phyloP scores from a whole-genome alignment of 2,329 filamentous ascomycete genomes.

The Ophiocordyceps robertsii region DNA sequence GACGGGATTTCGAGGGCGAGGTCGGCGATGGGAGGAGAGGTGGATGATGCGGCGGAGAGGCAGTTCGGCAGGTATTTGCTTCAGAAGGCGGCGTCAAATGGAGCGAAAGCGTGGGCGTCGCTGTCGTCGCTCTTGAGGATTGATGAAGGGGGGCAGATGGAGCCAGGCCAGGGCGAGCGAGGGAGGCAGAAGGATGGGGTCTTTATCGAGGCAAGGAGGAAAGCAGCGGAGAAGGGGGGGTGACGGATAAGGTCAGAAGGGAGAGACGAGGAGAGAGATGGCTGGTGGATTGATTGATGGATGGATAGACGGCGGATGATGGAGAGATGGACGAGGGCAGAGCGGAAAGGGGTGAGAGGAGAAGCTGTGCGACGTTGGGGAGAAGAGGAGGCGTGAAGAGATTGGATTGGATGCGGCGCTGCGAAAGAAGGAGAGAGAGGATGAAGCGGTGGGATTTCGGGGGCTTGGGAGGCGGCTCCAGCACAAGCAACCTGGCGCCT shows the following conservation, averaged over 20 bases:
- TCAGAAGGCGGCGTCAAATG: too few relatives aligned
- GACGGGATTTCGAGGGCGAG: too few relatives aligned
- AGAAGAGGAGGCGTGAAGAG: conserved; percentile 1
- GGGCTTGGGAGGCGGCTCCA: not conserved
- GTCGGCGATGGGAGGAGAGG: too few relatives aligned
- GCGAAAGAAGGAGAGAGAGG: not conserved
- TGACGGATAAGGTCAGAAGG: not conserved
- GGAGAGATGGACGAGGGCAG: not conserved
- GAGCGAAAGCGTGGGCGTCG: too few relatives aligned
- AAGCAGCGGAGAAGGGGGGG: not conserved
- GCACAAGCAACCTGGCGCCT: too few relatives aligned
- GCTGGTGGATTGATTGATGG: not conserved
- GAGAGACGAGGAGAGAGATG: not conserved
- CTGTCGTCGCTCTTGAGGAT: not conserved
- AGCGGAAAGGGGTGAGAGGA: not conserved
- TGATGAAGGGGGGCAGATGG: not conserved
- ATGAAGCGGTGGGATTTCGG: not conserved
- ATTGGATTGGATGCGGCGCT: not conserved
- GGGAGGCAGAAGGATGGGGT: not conserved
- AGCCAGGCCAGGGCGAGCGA: not conserved
- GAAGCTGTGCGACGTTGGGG: not conserved
- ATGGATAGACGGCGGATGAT: not conserved
- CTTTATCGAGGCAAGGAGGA: not conserved
- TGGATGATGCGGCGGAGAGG: too few relatives aligned
- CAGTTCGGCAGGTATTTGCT: too few relatives aligned